phyloP scores from a whole-genome alignment of 352 stramenopile genomes.

The Pythium chondricola region DNA sequence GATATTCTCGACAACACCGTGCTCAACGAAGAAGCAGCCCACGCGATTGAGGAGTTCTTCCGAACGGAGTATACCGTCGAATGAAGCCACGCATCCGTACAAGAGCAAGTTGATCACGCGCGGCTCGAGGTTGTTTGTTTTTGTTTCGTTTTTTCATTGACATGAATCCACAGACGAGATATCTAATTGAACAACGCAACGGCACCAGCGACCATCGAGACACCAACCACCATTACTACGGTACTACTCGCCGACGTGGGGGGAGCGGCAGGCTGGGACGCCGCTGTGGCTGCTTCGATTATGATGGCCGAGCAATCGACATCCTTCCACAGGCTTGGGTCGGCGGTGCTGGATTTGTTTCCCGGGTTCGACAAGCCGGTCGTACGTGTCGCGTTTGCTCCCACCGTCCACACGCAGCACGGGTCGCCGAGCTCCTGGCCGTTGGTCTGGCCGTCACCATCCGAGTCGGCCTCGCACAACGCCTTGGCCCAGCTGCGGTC shows the following conservation, averaged over 20 bases:
- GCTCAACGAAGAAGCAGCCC: conserved; percentile 42
- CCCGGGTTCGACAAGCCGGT: conserved; percentile 10
- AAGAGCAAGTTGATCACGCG: background rate
- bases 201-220: no score
- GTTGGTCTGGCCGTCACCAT: conserved; percentile 80
- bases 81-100: background rate
- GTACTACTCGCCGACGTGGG: no score
- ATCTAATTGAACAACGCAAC: background rate
- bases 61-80: conserved; percentile 59
- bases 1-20: conserved; percentile 63
- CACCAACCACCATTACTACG: no score
- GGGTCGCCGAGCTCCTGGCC: conserved; percentile 81
- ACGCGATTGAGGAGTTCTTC: conserved; percentile 72
- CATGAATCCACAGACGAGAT: background rate
- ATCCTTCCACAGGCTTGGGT: conserved; percentile 12
- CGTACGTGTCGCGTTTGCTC: conserved; percentile 4
- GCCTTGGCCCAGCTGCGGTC: conserved; percentile 25
- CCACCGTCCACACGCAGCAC: conserved; percentile 50
- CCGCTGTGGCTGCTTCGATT: background rate
- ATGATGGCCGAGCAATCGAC: conserved; percentile 5
- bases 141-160: background rate
- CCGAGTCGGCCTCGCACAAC: conserved; percentile 59
- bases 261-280: background rate
- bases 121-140: background rate
- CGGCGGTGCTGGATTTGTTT: conserved; percentile 5